Conservation (phyloP, 169 alveolate genomes). For the Eimeria tenella region DNA sequence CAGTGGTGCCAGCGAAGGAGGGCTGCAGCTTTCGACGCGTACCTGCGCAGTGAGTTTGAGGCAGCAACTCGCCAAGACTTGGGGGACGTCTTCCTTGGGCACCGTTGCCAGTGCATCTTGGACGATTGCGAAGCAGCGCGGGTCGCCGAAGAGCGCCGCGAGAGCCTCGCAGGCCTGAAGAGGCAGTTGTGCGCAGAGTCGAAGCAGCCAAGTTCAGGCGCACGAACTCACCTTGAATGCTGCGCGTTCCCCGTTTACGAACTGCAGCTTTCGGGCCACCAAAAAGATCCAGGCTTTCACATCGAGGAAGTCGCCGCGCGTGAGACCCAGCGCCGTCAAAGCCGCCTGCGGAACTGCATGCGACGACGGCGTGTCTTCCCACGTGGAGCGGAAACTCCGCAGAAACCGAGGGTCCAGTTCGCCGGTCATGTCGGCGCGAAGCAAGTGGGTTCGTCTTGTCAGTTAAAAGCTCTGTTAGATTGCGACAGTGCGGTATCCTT, state of each 20-base stretch:
- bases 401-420: slow-evolving; percentile 56
- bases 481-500: background rate
- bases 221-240: slow-evolving; percentile 49
- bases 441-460: no score
- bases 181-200: background rate
- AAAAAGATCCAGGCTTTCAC: slow-evolving; percentile 69
- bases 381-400: slow-evolving; percentile 52
- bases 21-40: background rate
- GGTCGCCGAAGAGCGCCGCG: slow-evolving; percentile 58
- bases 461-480: background rate
- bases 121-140: slow-evolving; percentile 50
- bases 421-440: slow-evolving; percentile 37
- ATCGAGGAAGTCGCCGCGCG: slow-evolving; percentile 68
- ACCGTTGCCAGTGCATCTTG: slow-evolving; percentile 18
- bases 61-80: slow-evolving; percentile 63
- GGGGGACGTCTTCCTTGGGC: slow-evolving; percentile 63
- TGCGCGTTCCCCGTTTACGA: slow-evolving; percentile 64
- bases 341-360: slow-evolving; percentile 51
- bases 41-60: slow-evolving; percentile 75
- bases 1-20: background rate
- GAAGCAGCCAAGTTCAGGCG: no score
- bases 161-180: slow-evolving; percentile 67
- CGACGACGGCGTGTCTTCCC: slow-evolving; percentile 73
- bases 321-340: slow-evolving; percentile 33
- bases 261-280: slow-evolving; percentile 68